Conservation (phyloP, 2,329 filamentous ascomycete genomes). For the Aspergillus clavatus region DNA sequence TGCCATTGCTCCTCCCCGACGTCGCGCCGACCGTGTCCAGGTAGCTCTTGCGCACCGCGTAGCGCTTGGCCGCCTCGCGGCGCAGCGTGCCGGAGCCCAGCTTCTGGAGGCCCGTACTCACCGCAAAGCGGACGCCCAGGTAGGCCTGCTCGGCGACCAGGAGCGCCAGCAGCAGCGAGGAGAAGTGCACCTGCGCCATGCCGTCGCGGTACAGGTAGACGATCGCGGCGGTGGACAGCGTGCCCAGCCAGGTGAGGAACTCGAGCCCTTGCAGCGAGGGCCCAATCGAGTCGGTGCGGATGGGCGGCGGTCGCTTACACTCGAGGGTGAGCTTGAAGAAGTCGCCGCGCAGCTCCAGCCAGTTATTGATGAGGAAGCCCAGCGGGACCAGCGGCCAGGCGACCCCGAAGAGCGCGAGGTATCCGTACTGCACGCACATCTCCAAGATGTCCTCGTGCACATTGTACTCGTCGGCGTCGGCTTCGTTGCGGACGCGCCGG, state of each 20-base stretch:
- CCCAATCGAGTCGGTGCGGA: constrained; percentile 87
- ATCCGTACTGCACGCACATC: constrained; percentile 87
- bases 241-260: constrained; percentile 92
- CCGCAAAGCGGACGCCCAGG: constrained; percentile 64
- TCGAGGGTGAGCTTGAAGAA: constrained; percentile 90
- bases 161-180: constrained; percentile 72
- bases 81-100: constrained; percentile 78
- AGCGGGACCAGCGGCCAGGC: constrained; percentile 91
- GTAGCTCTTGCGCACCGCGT: constrained; percentile 68
- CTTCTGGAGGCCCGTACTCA: constrained; percentile 67
- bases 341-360: constrained; percentile 89
- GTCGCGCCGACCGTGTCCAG: constrained; percentile 46
- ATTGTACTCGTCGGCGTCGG: constrained; percentile 77
- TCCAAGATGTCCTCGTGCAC: constrained; percentile 87
- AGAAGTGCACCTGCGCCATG: constrained; percentile 63
- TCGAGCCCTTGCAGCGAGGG: constrained; percentile 82
- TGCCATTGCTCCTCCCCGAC: constrained; percentile 5
- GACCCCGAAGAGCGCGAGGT: constrained; percentile 84
- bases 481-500: constrained; percentile 73
- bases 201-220: constrained; percentile 78
- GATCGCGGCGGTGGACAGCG: constrained; percentile 77
- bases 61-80: constrained; percentile 75
- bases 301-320: constrained; percentile 83
- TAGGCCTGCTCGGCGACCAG: constrained; percentile 83
- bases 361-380: constrained; percentile 91